Percentiles rank a stretch among this genome's conserved stretches.
phyloP scores from a whole-genome alignment of 768 basidiomycete species.

The Lentinula detonsa region DNA sequence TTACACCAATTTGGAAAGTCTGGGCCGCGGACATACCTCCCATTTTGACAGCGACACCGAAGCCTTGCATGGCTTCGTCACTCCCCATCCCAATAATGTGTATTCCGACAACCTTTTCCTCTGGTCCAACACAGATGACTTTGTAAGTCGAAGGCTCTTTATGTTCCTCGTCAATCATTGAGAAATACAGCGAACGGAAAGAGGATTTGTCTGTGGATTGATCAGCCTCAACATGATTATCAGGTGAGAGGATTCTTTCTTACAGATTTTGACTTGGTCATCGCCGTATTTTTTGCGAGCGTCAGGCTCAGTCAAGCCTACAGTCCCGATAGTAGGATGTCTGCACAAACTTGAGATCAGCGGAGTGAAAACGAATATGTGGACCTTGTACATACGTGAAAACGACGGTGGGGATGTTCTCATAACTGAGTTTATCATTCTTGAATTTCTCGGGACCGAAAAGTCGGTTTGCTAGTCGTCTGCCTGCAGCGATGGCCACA shows the following conservation, averaged over 20 bases:
- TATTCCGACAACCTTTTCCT: slow-evolving; percentile 94
- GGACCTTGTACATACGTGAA: slow-evolving; percentile 69
- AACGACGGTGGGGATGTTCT: slow-evolving; percentile 91
- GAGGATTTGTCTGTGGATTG: slow-evolving; percentile 58
- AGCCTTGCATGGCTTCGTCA: slow-evolving; percentile 95
- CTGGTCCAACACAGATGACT: slow-evolving; percentile 77
- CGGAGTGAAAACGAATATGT: neutral
- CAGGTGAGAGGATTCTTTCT: slow-evolving; percentile 20
- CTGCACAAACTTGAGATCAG: slow-evolving; percentile 30
- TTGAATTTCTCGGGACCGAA: slow-evolving; percentile 87
- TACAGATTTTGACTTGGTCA: slow-evolving; percentile 86
- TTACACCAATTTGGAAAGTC: neutral
- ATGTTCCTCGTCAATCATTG: slow-evolving; percentile 83
- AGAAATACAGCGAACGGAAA: slow-evolving; percentile 86
- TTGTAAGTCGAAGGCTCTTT: slow-evolving; percentile 97
- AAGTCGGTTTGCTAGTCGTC: slow-evolving; percentile 82
- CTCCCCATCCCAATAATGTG: slow-evolving; percentile 90
- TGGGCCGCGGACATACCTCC: slow-evolving; percentile 37
- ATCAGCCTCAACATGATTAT: too few species aligned
- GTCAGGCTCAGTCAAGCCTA: slow-evolving; percentile 90
- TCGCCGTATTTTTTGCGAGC: slow-evolving; percentile 86
- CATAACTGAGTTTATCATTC: slow-evolving; percentile 81
- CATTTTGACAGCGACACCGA: slow-evolving; percentile 98
- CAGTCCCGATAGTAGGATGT: slow-evolving; percentile 93
- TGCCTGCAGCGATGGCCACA: slow-evolving; percentile 94